These are phyloP conservation scores for Neurospora sp. DNA, from an alignment of 495 filamentous ascomycete genomes.

Conservation along the genomic window DNA sequence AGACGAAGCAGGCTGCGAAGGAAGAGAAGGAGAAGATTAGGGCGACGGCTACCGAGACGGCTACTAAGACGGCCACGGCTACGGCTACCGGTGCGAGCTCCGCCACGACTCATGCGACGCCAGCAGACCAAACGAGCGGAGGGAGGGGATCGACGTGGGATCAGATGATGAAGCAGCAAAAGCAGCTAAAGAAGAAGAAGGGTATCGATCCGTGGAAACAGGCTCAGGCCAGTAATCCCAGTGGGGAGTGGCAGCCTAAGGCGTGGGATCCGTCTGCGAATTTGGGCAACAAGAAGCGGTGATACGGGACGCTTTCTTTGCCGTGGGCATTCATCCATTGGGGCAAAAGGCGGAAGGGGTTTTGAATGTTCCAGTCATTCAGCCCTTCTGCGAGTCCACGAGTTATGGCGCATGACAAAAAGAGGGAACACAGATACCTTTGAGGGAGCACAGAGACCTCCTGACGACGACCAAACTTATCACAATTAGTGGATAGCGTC, in stretches of 20 bases:
- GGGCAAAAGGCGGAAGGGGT: not conserved
- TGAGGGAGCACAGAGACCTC: not conserved
- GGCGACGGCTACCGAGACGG: not conserved
- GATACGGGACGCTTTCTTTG: conserved; percentile 9
- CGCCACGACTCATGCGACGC: not conserved
- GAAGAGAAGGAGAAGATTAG: not conserved
- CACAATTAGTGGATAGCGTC: not conserved
- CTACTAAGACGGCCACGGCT: not conserved
- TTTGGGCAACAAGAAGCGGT: conserved; percentile 21
- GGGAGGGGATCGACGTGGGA: conserved; percentile 18
- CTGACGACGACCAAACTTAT: not conserved
- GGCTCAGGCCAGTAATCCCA: conserved; percentile 36
- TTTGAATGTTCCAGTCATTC: not conserved
- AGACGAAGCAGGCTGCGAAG: not conserved
- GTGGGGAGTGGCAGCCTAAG: conserved; percentile 70
- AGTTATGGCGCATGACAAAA: not conserved
- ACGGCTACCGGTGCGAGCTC: not conserved
- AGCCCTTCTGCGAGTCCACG: not conserved
- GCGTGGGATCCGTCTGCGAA: conserved; percentile 49
- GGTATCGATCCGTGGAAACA: conserved; percentile 53
- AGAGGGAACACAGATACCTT: not conserved
- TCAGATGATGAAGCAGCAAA: conserved; percentile 17
- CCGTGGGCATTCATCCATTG: not conserved
- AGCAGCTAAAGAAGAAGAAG: conserved; percentile 12
- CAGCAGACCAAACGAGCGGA: not conserved